A percentile compares a stretch with the other conserved stretches of the same genome.
These are phyloP conservation scores for Trametes meyenii DNA, from an alignment of 768 basidiomycete genomes.

Conservation along the genomic window DNA sequence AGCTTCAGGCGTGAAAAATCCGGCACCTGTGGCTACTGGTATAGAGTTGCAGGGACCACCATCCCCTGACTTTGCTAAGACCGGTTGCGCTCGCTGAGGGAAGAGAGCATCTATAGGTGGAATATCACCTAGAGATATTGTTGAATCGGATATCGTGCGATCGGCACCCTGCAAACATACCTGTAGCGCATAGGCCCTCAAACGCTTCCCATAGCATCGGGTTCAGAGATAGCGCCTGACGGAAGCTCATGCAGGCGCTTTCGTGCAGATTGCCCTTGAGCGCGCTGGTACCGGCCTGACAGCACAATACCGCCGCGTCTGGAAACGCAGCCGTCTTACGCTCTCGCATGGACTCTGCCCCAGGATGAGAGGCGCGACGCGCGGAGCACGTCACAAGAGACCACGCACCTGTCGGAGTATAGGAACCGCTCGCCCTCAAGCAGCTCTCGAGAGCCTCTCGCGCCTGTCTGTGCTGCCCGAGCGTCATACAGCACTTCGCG, in stretches of 20 bases:
- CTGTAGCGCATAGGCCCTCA: slow-evolving; percentile 81
- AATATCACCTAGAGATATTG: slow-evolving; percentile 53
- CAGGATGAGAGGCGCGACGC: slow-evolving; percentile 8
- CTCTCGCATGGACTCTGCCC: slow-evolving; percentile 55
- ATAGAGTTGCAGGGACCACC: slow-evolving; percentile 45
- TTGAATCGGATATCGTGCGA: slow-evolving; percentile 11
- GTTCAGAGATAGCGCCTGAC: slow-evolving; percentile 68
- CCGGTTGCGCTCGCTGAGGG: slow-evolving; percentile 61
- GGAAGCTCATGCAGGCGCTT: slow-evolving; percentile 71
- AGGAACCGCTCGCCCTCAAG: slow-evolving; percentile 48
- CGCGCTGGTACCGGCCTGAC: slow-evolving; percentile 77
- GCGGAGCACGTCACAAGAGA: slow-evolving; percentile 11
- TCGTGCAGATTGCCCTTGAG: slow-evolving; percentile 78
- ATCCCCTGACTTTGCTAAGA: slow-evolving; percentile 53
- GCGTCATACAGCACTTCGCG: slow-evolving; percentile 68
- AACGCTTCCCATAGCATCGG: slow-evolving; percentile 93
- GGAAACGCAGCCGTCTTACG: slow-evolving; percentile 63
- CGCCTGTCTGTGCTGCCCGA: slow-evolving; percentile 80
- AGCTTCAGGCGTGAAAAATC: slow-evolving; percentile 77
- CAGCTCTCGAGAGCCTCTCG: slow-evolving; percentile 69
- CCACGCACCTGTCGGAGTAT: slow-evolving; percentile 60
- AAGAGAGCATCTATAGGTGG: slow-evolving; percentile 76
- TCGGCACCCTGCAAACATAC: slow-evolving; percentile 40
- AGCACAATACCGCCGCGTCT: slow-evolving; percentile 72
- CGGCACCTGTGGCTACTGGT: slow-evolving; percentile 64